These are phyloP conservation scores for Mortierella hygrophila DNA, from an alignment of 192 early-diverging fungal species.

Conservation along the genomic window DNA sequence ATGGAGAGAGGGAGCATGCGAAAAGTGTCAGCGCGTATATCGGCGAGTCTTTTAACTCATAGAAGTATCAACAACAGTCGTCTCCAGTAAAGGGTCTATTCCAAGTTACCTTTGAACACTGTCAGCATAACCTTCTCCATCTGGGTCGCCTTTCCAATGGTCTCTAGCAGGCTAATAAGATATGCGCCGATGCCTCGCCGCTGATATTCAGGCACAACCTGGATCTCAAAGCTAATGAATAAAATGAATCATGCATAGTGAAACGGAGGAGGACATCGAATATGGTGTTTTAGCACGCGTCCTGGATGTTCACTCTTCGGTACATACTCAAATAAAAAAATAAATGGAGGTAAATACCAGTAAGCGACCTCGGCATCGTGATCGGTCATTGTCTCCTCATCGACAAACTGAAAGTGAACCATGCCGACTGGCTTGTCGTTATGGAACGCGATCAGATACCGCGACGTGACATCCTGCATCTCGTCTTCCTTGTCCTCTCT, in stretches of 20 bases:
- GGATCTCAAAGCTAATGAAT: conserved; percentile 72
- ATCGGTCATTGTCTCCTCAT: conserved; percentile 74
- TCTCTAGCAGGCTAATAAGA: conserved; percentile 66
- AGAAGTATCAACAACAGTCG: not conserved
- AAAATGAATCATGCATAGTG: not conserved
- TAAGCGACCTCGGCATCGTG: conserved; percentile 69
- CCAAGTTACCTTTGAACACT: conserved; percentile 70
- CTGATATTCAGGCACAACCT: conserved; percentile 59
- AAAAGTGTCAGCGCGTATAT: not conserved
- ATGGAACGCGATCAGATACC: conserved; percentile 67
- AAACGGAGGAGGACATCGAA: not conserved
- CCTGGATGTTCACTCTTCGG: not conserved
- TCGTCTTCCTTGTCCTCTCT: conserved; percentile 67
- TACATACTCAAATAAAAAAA: not conserved
- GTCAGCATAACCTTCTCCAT: conserved; percentile 79
- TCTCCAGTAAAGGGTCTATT: too few species aligned
- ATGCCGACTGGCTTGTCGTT: conserved; percentile 46
- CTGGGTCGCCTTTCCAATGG: conserved; percentile 60
- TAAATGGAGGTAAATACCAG: conserved; percentile 62
- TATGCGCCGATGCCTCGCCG: conserved; percentile 68
- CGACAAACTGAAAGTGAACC: conserved; percentile 72
- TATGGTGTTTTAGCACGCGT: not conserved
- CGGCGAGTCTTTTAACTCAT: not conserved
- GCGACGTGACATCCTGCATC: conserved; percentile 65
- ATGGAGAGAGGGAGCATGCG: not conserved